Conservation (phyloP, 495 filamentous ascomycete species). For the Aspergillus egyptiacus region DNA sequence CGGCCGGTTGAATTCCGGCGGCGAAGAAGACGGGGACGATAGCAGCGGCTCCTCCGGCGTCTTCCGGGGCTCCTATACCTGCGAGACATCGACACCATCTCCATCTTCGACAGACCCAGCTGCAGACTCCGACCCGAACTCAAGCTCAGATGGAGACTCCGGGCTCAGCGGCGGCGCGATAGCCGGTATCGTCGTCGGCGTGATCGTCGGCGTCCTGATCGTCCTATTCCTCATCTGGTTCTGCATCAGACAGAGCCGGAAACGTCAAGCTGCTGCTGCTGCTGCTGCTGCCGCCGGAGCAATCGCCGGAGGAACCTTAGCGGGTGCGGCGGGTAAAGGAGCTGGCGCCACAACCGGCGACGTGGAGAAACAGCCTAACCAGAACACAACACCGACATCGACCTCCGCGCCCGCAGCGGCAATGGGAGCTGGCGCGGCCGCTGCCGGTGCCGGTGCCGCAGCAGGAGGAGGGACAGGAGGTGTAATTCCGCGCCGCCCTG, state of each 20-base stretch:
- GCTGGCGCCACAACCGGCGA: neutral
- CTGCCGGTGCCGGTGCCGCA: neutral
- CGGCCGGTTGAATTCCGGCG: neutral
- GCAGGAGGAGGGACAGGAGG: neutral
- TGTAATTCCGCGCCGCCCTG: slow-evolving; percentile 1
- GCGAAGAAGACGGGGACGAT: neutral
- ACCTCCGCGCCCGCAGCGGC: neutral
- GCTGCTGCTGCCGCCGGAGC: neutral
- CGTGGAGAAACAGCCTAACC: neutral
- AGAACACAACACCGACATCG: neutral
- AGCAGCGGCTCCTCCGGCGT: slow-evolving; percentile 6
- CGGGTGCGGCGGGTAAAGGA: neutral
- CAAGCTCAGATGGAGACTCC: neutral
- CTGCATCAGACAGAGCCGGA: slow-evolving; percentile 16
- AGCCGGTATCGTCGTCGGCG: slow-evolving; percentile 28
- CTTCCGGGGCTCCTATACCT: slow-evolving; percentile 20
- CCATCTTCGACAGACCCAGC: neutral
- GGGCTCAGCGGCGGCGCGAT: slow-evolving; percentile 26
- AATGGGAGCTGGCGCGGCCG: neutral
- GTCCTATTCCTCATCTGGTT: slow-evolving; percentile 24
- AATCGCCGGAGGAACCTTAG: neutral
- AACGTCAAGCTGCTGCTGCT: neutral
- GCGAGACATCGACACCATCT: slow-evolving; percentile 6
- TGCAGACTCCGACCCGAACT: neutral
- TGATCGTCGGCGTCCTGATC: slow-evolving; percentile 25